phyloP scores from a whole-genome alignment of 2,329 filamentous ascomycete species.

The Plectosphaerella sp. region DNA sequence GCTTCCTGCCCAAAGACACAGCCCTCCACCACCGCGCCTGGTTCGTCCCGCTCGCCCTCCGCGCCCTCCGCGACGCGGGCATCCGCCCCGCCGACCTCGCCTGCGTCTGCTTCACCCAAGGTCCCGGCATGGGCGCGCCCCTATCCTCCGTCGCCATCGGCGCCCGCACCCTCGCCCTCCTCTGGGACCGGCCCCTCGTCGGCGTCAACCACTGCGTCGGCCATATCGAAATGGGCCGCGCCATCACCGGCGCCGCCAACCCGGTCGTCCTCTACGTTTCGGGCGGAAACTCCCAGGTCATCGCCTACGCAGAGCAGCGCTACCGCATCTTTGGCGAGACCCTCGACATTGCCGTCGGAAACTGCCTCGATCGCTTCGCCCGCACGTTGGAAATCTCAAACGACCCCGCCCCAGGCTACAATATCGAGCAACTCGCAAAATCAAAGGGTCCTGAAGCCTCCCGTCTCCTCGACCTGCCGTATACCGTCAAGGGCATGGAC shows the following conservation, averaged over 20 bases:
- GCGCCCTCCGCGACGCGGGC: constrained; percentile 68
- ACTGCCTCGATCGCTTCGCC: constrained; percentile 94
- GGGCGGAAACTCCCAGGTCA: constrained; percentile 96
- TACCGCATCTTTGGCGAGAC: constrained; percentile 99
- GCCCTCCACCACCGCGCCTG: constrained; percentile 84
- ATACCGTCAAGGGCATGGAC: constrained; percentile 98
- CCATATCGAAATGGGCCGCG: constrained; percentile 96
- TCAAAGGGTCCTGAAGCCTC: constrained; percentile 46
- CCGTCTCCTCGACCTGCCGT: constrained; percentile 80
- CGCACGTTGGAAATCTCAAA: constrained; percentile 88
- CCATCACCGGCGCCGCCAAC: constrained; percentile 85
- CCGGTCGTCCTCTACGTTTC: constrained; percentile 95
- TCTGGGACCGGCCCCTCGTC: constrained; percentile 87
- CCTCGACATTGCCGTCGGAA: constrained; percentile 94
- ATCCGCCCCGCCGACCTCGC: constrained; percentile 64
- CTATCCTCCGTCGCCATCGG: constrained; percentile 82
- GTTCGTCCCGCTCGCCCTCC: constrained; percentile 77
- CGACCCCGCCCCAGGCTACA: constrained; percentile 94
- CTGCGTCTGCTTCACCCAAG: constrained; percentile 93
- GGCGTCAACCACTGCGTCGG: constrained; percentile 98
- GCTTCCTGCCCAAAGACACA: constrained; percentile 95
- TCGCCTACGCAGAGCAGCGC: constrained; percentile 88
- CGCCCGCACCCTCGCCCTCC: constrained; percentile 72
- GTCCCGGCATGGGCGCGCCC: constrained; percentile 94
- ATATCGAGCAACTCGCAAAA: constrained; percentile 89